Percentiles rank a stretch among this genome's conserved stretches.
Evolutionary conservation across 306 rosid species (phyloP).

Genomic region (Styphnolobium japonicum): DNA sequence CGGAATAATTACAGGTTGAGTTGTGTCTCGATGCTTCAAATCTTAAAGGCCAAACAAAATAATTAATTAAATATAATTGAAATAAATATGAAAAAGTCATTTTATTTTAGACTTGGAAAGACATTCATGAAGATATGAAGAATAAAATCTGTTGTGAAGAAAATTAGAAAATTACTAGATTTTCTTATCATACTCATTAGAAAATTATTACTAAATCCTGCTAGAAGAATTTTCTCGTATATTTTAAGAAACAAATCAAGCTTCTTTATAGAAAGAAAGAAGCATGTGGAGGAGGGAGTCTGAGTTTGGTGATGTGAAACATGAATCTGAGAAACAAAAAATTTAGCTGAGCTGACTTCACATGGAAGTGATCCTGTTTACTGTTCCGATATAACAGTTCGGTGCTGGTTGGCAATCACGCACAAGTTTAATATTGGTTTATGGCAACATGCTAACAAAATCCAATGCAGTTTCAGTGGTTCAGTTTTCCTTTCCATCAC

Average conservation of each 20-base stretch:
- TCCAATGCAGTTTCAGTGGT: background rate
- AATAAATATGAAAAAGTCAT: no score
- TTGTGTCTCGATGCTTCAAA: no score
- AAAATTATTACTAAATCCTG: no score
- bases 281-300: background rate
- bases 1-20: no score
- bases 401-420: background rate
- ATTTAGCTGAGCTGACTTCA: background rate
- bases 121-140: no score
- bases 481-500: background rate
- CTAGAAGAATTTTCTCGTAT: background rate
- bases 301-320: background rate
- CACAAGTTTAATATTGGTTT: background rate
- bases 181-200: no score
- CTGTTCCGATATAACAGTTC: background rate
- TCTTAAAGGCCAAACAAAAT: no score
- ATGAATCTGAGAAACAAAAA: background rate
- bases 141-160: no score
- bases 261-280: background rate
- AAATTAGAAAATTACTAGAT: no score
- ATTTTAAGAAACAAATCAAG: background rate
- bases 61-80: no score
- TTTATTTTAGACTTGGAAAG: no score
- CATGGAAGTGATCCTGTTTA: constrained; percentile 4
- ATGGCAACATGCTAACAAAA: background rate